Base-by-base conservation (phyloP, 306 rosid species). In the Dryas alaskensis region DNA sequence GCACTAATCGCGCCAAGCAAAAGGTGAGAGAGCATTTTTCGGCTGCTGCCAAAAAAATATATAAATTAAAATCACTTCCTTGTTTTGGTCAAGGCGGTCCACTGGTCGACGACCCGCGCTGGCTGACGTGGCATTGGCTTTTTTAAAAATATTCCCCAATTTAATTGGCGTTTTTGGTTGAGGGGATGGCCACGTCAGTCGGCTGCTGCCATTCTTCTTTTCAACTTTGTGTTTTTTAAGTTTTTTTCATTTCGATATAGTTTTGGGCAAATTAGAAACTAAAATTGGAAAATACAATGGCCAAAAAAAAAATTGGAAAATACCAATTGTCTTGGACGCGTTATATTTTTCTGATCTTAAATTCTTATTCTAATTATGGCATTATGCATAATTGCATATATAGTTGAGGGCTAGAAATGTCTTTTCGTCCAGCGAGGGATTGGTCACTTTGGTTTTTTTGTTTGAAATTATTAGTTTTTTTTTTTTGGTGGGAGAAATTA, bases 1-100 rank as follows among this genome's bases (percentile, higher is more conserved):
- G 95, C 92, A 92, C 96, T 62, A 82, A 86, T 88, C 97, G 99
- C 82, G 96, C 95, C 86, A 94, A 87, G 87, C 95, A 94, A 80
- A 94, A 92, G 97, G 97, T 94, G 39, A 75, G 86, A 2, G 43
- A 75, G 86, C 3, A 67, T 55, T 49, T 60, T 60, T 66, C 75
- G 65, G 73, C 19, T 2, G 12, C 69, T 2, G 8, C 64, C 1
- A 10, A 27, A 59, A 31, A 39, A 40, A 39, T 14, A 7, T 6
- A 22, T 43, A 10, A 16, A 17, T 61, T 0, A 31, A 31, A 31
- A 31, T 31, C 37, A 31, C 60, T 69, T 31, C 0, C 27, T 7
- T 59, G 7, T 52, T 4, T 4, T 40, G 49, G 74, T 55, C 64
- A 22, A 55, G 5, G 4, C 19, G 43, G 74, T 54, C 74, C 47